A percentile compares a stretch with the other conserved stretches of the same genome.
Conservation (phyloP, 192 early-diverging fungal species). For the Gaertneriomyces sp. region DNA sequence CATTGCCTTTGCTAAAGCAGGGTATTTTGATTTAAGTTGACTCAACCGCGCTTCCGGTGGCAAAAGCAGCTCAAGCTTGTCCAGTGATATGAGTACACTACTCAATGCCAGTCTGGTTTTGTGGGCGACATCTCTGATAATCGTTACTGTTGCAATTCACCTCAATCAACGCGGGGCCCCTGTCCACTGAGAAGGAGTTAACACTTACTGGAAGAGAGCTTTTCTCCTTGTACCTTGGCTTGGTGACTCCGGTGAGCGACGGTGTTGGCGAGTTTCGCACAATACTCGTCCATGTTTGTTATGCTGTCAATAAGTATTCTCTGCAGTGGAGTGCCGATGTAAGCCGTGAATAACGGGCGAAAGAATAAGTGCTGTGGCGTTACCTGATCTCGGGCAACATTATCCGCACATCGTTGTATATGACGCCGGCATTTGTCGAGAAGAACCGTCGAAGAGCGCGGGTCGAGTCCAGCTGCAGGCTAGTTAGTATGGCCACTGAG, state of each 20-base stretch:
- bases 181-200: neutral
- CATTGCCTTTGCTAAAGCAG: constrained; percentile 14
- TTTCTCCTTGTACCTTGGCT: constrained; percentile 26
- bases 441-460: constrained; percentile 9
- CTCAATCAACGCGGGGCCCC: neutral
- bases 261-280: constrained; percentile 36
- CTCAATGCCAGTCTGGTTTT: constrained; percentile 9
- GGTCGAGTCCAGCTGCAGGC: constrained; percentile 22
- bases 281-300: constrained; percentile 35
- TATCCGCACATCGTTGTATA: constrained; percentile 17
- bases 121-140: constrained; percentile 25
- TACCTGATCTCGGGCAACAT: constrained; percentile 27
- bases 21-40: constrained; percentile 18
- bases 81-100: constrained; percentile 21
- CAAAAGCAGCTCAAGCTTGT: constrained; percentile 31
- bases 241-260: constrained; percentile 26
- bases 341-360: neutral
- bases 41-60: constrained; percentile 21
- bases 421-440: constrained; percentile 18
- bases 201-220: constrained; percentile 20
- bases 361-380: neutral
- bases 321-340: neutral
- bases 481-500: no score
- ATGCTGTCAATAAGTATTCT: constrained; percentile 19
- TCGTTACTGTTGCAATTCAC: constrained; percentile 12